Conservation (phyloP, 164 flowering plant genomes). For the Houttuynia cordata region DNA sequence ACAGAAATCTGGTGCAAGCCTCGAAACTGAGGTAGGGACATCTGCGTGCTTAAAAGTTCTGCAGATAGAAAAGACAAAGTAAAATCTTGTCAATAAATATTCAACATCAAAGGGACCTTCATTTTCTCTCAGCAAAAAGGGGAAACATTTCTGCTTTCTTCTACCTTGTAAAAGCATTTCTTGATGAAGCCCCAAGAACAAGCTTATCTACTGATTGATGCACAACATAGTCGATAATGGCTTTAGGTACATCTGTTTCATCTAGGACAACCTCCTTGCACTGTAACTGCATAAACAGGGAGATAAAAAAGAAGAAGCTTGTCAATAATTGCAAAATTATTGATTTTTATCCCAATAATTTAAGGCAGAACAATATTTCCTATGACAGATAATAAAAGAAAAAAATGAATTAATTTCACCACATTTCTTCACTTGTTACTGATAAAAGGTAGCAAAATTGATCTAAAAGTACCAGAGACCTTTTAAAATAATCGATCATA, state of each 20-base stretch:
- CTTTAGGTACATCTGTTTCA: conserved; percentile 10
- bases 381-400: too few species aligned
- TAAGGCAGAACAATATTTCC: too few species aligned
- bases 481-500: not conserved
- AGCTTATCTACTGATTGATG: conserved; percentile 13
- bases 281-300: conserved; percentile 6
- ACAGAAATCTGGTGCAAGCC: conserved; percentile 14
- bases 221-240: conserved; percentile 9
- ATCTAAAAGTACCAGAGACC: too few species aligned
- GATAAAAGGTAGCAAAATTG: too few species aligned
- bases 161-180: conserved; percentile 13
- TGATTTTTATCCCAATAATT: too few species aligned
- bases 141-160: not conserved
- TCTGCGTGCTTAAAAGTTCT: conserved; percentile 15
- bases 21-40: conserved; percentile 14
- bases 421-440: too few species aligned
- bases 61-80: not conserved
- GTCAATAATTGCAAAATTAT: too few species aligned
- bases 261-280: conserved; percentile 16
- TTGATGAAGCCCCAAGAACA: conserved; percentile 12
- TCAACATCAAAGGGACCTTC: not conserved
- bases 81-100: too few species aligned
- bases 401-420: too few species aligned
- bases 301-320: not conserved
- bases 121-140: not conserved